These are phyloP conservation scores for Speleostelium caveatum DNA, from an alignment of 78 protist genomes.

Conservation along the genomic window DNA sequence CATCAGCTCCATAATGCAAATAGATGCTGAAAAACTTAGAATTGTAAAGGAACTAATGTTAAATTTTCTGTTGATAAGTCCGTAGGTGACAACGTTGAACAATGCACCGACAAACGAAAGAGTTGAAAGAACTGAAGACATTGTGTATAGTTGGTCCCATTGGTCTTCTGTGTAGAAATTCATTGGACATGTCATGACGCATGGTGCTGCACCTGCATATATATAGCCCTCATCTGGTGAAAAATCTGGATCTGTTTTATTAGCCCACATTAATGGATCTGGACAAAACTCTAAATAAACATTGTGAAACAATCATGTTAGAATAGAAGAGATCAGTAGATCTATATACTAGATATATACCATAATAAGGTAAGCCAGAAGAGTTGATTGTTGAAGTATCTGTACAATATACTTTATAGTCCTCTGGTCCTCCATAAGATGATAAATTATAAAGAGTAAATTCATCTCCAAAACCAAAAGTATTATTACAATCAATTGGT, in stretches of 20 bases:
- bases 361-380: neutral
- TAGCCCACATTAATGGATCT: neutral
- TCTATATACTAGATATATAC: too few relatives aligned
- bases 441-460: neutral
- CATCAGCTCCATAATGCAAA: neutral
- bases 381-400: neutral
- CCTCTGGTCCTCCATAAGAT: neutral
- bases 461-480: neutral
- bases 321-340: neutral
- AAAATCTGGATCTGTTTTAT: neutral
- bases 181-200: conserved; percentile 1
- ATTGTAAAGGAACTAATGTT: neutral
- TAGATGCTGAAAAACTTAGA: neutral
- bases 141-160: conserved; percentile 3
- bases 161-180: neutral
- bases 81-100: neutral
- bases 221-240: neutral
- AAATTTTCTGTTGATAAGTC: neutral
- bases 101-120: conserved; percentile 1
- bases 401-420: neutral
- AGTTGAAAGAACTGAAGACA: conserved; percentile 5
- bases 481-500: neutral
- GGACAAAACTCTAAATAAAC: neutral
- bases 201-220: neutral
- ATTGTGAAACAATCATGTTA: too few relatives aligned